Percentiles rank a stretch among this genome's conserved stretches.
These are phyloP conservation scores for Tephrocybe sp. DNA, from an alignment of 768 basidiomycete genomes.

Conservation along the genomic window DNA sequence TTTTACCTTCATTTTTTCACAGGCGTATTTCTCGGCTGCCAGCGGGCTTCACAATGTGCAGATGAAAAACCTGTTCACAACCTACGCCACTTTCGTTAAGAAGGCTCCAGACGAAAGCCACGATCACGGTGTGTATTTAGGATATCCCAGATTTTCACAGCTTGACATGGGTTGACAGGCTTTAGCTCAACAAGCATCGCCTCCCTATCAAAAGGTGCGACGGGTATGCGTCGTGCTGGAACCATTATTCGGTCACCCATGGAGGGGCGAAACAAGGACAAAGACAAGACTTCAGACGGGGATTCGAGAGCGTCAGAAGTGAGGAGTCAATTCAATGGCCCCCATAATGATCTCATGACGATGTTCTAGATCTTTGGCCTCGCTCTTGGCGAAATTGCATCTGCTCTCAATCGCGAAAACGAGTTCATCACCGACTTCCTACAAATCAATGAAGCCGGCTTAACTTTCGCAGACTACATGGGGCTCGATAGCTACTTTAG, in stretches of 20 bases:
- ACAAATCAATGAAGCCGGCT: slow-evolving; percentile 82
- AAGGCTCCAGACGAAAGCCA: slow-evolving; percentile 69
- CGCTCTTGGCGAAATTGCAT: slow-evolving; percentile 72
- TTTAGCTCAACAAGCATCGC: slow-evolving; percentile 40
- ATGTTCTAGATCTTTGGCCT: slow-evolving; percentile 65
- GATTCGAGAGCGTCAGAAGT: slow-evolving; percentile 75
- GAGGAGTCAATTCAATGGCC: slow-evolving; percentile 2
- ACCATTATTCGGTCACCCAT: slow-evolving; percentile 80
- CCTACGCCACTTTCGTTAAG: slow-evolving; percentile 58
- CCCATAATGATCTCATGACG: background rate
- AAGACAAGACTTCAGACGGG: slow-evolving; percentile 54
- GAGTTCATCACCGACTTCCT: slow-evolving; percentile 90
- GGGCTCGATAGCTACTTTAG: slow-evolving; percentile 92
- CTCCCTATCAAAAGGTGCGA: slow-evolving; percentile 45
- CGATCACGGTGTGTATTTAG: slow-evolving; percentile 56
- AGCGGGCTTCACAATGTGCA: slow-evolving; percentile 82
- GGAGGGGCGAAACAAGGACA: slow-evolving; percentile 59
- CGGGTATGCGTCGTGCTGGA: slow-evolving; percentile 75
- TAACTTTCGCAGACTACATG: slow-evolving; percentile 96
- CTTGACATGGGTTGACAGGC: slow-evolving; percentile 27
- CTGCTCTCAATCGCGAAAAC: slow-evolving; percentile 77
- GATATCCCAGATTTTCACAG: background rate
- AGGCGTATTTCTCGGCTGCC: slow-evolving; percentile 90
- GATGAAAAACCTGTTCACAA: slow-evolving; percentile 67
- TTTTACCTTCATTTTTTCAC: slow-evolving; percentile 9